Evolutionary conservation across 805 yeast genomes (phyloP), one percentile per base, ranked within the genome.

Genomic region (Tetrapisispora iriomotensis): DNA sequence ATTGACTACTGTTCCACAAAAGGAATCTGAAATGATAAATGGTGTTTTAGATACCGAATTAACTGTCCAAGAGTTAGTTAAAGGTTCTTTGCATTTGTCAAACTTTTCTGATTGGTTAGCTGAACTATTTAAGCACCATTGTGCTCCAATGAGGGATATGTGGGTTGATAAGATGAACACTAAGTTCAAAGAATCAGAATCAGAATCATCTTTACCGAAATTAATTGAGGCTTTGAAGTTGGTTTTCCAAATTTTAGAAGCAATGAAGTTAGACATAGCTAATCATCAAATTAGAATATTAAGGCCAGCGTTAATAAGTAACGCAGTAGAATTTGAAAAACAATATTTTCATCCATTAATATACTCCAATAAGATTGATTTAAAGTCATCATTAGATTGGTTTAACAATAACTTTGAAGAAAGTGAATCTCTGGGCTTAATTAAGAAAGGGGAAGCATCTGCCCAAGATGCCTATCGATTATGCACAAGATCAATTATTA

Each of bases 211-310:
- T n/a, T 59, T 71, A 4, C 45, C 63, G 5, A 67, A 69, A 45
- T 65, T 87, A 29, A 82, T 84, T 23, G 84, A 77, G 25, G 96
- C 94, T 1, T 64, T 90, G 38, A 71, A 87, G 40, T 72, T 79
- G 59, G 71, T 84, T 8, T 85, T 88, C 55, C 79, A 82, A 43
- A 81, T 90, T 42, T 67, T 90, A 46, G 96, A 88, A 60, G 90
- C 94, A 9, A 87, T 88, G 94, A 90, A 88, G 59, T 68, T 88
- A 45, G 96, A 90, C 54, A 92, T 87, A 40, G 95, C 96, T 13
- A 88, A 88, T 62, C 95, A 88, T 56, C 96, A 88, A 62, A 84
- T 90, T 39, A 71, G 95, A 48, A 76, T 85, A 17, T 66, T 87
- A 39, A 71, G 96, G 52, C 94, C 95, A 2, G 80, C 82, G 2